These are phyloP conservation scores for Silene vulgaris DNA, from an alignment of 179 eudicot genomes.

Conservation along the genomic window DNA sequence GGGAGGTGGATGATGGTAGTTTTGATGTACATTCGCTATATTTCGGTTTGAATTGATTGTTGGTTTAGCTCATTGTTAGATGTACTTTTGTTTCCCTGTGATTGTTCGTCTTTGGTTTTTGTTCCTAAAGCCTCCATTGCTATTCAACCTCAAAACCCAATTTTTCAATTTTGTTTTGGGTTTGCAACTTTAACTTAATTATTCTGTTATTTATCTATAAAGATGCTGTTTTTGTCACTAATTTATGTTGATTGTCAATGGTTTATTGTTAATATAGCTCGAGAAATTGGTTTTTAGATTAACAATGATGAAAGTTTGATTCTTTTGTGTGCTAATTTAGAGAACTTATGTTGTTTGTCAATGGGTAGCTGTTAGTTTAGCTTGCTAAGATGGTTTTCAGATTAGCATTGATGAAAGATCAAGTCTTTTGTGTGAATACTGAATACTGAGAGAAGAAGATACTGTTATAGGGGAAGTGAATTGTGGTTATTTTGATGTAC, in stretches of 20 bases:
- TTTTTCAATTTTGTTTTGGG: conserved; percentile 7
- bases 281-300: background rate
- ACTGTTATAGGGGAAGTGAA: background rate
- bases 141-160: conserved; percentile 42
- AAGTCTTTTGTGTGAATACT: background rate
- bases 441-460: background rate
- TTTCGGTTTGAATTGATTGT: background rate
- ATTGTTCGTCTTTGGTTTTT: conserved; percentile 4
- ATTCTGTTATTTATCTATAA: background rate
- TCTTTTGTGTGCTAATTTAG: background rate
- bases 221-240: background rate
- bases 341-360: background rate
- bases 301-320: background rate
- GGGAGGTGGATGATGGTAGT: background rate
- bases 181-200: conserved; percentile 1
- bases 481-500: background rate
- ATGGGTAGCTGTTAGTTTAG: background rate
- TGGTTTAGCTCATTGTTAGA: background rate
- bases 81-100: too few species aligned
- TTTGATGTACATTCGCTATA: background rate
- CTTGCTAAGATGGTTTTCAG: background rate
- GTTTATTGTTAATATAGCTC: background rate
- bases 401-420: background rate
- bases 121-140: conserved; percentile 58
- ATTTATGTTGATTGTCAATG: background rate